Evolutionary conservation across 1,284 basidiomycete species (phyloP).

Genomic region (Cryptococcus sp.): DNA sequence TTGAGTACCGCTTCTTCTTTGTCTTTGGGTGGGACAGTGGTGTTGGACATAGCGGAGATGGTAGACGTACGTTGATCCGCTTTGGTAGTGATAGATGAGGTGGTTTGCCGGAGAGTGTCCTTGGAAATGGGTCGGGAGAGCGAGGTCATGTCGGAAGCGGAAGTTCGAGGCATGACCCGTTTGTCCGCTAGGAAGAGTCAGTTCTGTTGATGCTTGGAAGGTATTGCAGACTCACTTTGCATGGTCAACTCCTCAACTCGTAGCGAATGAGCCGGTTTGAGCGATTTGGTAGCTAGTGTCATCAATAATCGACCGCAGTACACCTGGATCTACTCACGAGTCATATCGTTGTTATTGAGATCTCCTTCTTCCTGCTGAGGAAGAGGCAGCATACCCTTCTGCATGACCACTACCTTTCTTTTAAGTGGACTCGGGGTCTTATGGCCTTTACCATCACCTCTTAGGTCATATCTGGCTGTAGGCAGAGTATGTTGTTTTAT

Average conservation of each 20-base stretch:
- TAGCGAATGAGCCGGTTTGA: slow-evolving; percentile 30
- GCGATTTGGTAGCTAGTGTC: slow-evolving; percentile 25
- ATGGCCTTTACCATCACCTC: too few species aligned
- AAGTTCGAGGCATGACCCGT: slow-evolving; percentile 14
- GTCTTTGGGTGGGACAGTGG: slow-evolving; percentile 3
- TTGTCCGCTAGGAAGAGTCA: slow-evolving; percentile 11
- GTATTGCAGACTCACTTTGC: slow-evolving; percentile 11
- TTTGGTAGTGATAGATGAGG: background rate
- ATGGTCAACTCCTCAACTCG: slow-evolving; percentile 17
- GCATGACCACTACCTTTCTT: slow-evolving; percentile 19
- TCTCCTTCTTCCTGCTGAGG: slow-evolving; percentile 13
- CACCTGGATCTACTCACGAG: slow-evolving; percentile 18
- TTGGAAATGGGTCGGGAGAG: background rate
- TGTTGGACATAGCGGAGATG: slow-evolving; percentile 4
- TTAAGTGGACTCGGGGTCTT: background rate
- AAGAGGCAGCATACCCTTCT: slow-evolving; percentile 12
- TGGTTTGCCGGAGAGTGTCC: background rate
- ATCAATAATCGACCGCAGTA: slow-evolving; percentile 2
- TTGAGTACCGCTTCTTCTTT: slow-evolving; percentile 29
- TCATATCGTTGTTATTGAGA: slow-evolving; percentile 13
- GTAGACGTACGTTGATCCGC: slow-evolving; percentile 6
- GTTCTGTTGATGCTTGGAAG: background rate
- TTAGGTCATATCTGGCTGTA: background rate
- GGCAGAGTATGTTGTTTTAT: slow-evolving; percentile 36
- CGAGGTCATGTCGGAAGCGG: slow-evolving; percentile 5